Evolutionary conservation across 371 early-diverging fungal species (phyloP), one percentile per base, ranked within the genome.

Genomic region (Lichtheimia hyalospora): DNA sequence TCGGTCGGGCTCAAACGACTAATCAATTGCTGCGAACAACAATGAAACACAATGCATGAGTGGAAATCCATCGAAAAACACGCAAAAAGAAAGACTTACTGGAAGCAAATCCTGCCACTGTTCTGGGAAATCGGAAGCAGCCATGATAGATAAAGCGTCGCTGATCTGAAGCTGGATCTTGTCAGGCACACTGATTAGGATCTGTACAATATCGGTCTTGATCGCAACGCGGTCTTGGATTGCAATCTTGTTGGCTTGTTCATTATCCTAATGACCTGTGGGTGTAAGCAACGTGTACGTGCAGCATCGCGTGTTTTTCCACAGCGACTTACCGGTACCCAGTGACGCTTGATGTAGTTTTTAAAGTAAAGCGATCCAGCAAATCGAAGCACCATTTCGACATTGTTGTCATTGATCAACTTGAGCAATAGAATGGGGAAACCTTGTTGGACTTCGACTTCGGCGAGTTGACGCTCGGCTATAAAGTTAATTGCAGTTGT

Each of bases 321-420:
- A 5, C 5, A 42, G 44, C 21, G 49, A 53, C 70, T 63, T 83
- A 92, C 95, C 67, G 74, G 73, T 34, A 80, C 81, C 99, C 99
- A 99, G 63, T 90, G 71, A 59, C 90, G 85, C 61, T 92, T 91
- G 63, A 96, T 75, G 71, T 87, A 94, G 73, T 99, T 99, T 73
- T 99, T 99, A 74, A 99, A 96, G 64, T 91, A 90, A 40, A 99
- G 70, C 16, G 94, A 86, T 13, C 90, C 92, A 3, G 96, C 87
- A 59, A 94, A 86, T 41, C 95, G 85, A 13, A 92, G 73, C 39
- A 82, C 84, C 25, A 66, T 62, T 58, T 84, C 83, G n/a, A 71
- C 73, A 1, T 68, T 56, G 49, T 79, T 73, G 68, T 81, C 84
- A 49, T 79, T 80, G 55, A 93, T 83, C 16, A 95, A 69, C 65